Percentiles rank a stretch among this genome's conserved stretches.
Evolutionary conservation across 2,329 filamentous ascomycete species (phyloP).

Genomic region (Penicillium verrucosum): DNA sequence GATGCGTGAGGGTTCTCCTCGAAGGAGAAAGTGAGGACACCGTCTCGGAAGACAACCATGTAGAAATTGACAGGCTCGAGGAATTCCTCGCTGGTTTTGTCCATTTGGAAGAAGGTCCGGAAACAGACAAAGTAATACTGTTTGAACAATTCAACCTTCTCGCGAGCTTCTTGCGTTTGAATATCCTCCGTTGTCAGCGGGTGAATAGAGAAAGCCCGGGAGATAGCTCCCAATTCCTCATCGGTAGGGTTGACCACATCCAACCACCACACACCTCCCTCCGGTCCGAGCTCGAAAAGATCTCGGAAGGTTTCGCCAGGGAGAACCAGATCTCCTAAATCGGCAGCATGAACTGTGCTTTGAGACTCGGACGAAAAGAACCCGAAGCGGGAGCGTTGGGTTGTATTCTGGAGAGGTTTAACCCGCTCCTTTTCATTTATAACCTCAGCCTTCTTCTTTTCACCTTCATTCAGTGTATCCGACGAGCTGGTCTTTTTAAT

Average conservation of each 20-base stretch:
- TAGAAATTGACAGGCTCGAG: slow-evolving; percentile 96
- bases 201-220: slow-evolving; percentile 92
- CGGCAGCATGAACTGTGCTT: slow-evolving; percentile 85
- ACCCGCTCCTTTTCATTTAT: slow-evolving; percentile 35
- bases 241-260: slow-evolving; percentile 88
- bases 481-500: slow-evolving; percentile 33
- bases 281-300: slow-evolving; percentile 69
- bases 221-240: slow-evolving; percentile 82
- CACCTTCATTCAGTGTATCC: slow-evolving; percentile 29
- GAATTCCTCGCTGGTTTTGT: slow-evolving; percentile 74
- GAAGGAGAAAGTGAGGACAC: slow-evolving; percentile 92
- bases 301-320: slow-evolving; percentile 87
- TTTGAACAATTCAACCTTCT: slow-evolving; percentile 97
- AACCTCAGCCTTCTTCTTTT: slow-evolving; percentile 39
- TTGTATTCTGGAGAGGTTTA: slow-evolving; percentile 40
- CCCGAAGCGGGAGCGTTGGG: slow-evolving; percentile 78
- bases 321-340: slow-evolving; percentile 81
- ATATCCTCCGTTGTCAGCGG: slow-evolving; percentile 96
- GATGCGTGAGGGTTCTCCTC: slow-evolving; percentile 79
- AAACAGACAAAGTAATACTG: slow-evolving; percentile 99
- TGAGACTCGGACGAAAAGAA: slow-evolving; percentile 97
- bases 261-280: slow-evolving; percentile 95
- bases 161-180: slow-evolving; percentile 86
- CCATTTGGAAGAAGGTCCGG: slow-evolving; percentile 82
- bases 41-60: slow-evolving; percentile 93